Evolutionary conservation across 768 basidiomycete species (phyloP).

Genomic region (Psilocybe cubensis): DNA sequence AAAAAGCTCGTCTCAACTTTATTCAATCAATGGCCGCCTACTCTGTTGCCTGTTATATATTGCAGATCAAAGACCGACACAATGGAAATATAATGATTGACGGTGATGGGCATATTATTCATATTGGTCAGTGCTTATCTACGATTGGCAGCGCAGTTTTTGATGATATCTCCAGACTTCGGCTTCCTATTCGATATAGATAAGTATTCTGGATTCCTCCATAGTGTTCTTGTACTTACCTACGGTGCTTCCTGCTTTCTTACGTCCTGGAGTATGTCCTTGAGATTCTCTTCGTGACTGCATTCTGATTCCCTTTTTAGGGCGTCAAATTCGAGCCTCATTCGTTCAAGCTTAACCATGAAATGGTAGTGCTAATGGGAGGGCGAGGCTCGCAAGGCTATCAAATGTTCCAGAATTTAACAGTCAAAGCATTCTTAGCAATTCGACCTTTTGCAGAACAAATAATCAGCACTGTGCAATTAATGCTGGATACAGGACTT

Average conservation of each 20-base stretch:
- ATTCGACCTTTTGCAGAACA: constrained; percentile 94
- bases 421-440: constrained; percentile 95
- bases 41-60: constrained; percentile 95
- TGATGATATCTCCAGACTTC: constrained; percentile 62
- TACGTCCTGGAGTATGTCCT: constrained; percentile 70
- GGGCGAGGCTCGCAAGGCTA: constrained; percentile 94
- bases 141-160: neutral
- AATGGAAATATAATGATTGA: constrained; percentile 99
- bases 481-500: constrained; percentile 94
- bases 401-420: constrained; percentile 90
- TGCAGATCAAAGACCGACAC: constrained; percentile 98
- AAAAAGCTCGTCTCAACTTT: constrained; percentile 92
- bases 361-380: constrained; percentile 98
- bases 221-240: constrained; percentile 28
- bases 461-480: constrained; percentile 81
- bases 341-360: constrained; percentile 98
- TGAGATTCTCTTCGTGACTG: constrained; percentile 9
- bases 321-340: constrained; percentile 98
- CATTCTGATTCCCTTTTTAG: constrained; percentile 39
- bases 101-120: constrained; percentile 94
- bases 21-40: constrained; percentile 99
- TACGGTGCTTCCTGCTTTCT: constrained; percentile 21
- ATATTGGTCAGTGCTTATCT: constrained; percentile 72
- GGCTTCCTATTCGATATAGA: constrained; percentile 99
- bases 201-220: constrained; percentile 51